phyloP scores from a whole-genome alignment of 495 filamentous ascomycete genomes.

The Podospora pseudopauciseta region DNA sequence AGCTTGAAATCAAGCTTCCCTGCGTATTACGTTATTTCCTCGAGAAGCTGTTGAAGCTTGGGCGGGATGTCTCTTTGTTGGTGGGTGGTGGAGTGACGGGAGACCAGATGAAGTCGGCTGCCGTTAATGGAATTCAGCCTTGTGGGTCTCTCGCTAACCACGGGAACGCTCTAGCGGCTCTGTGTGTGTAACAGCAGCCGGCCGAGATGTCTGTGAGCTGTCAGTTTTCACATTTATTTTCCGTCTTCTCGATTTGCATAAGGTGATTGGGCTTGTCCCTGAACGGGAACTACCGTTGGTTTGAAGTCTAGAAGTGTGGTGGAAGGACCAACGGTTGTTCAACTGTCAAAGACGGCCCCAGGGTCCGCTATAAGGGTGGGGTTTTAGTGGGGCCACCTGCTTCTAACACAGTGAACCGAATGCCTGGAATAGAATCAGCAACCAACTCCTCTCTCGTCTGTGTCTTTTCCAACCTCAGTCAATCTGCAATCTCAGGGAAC shows the following conservation, averaged over 20 bases:
- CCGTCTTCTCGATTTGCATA: not conserved
- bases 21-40: not conserved
- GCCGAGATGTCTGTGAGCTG: not conserved
- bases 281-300: not conserved
- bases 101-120: slow-evolving; percentile 2
- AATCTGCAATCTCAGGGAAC: not conserved
- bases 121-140: slow-evolving; percentile 16
- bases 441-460: too few species aligned
- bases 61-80: slow-evolving; percentile 3
- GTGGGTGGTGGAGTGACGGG: not conserved
- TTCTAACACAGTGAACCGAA: not conserved
- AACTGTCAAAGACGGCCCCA: too few species aligned
- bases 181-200: not conserved
- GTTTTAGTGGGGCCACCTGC: not conserved
- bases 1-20: not conserved
- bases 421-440: not conserved
- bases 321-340: not conserved
- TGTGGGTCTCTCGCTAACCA: slow-evolving; percentile 20
- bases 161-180: slow-evolving; percentile 2
- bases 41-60: not conserved
- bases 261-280: not conserved
- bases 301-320: too few species aligned
- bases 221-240: slow-evolving; percentile 9
- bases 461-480: too few species aligned
- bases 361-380: too few species aligned